phyloP scores from a whole-genome alignment of 2,329 filamentous ascomycete species.

The Penicillium sp. region DNA sequence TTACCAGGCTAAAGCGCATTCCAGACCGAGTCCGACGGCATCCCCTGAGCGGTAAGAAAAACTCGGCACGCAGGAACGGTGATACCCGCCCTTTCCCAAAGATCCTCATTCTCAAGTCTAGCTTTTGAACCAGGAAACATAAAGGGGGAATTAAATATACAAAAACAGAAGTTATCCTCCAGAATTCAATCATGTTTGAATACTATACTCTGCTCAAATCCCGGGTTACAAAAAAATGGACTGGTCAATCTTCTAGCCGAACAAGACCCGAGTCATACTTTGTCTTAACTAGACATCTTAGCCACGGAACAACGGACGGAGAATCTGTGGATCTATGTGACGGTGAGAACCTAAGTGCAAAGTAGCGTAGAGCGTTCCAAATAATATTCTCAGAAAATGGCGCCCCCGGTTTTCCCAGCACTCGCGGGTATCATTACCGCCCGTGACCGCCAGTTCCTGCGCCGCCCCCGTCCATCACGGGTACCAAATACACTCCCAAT shows the following conservation, averaged over 20 bases:
- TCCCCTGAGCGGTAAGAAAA: slow-evolving; percentile 17
- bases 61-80: slow-evolving; percentile 1
- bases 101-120: not conserved
- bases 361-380: not conserved
- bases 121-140: too few relatives aligned
- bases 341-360: not conserved
- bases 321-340: not conserved
- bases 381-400: not conserved
- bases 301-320: not conserved
- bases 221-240: not conserved
- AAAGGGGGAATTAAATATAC: too few relatives aligned
- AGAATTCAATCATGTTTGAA: too few relatives aligned
- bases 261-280: too few relatives aligned
- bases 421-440: not conserved
- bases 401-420: not conserved
- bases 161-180: too few relatives aligned
- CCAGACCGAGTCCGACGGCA: slow-evolving; percentile 17
- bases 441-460: slow-evolving; percentile 2
- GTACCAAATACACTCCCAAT: slow-evolving; percentile 25
- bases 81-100: not conserved
- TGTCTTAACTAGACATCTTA: too few relatives aligned
- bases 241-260: not conserved
- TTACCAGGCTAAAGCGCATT: slow-evolving; percentile 24
- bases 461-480: not conserved
- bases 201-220: not conserved